Percentiles rank a stretch among this genome's conserved stretches.
Evolutionary conservation across 805 yeast genomes (phyloP).

Genomic region (Ogataea trehaloabstinens): DNA sequence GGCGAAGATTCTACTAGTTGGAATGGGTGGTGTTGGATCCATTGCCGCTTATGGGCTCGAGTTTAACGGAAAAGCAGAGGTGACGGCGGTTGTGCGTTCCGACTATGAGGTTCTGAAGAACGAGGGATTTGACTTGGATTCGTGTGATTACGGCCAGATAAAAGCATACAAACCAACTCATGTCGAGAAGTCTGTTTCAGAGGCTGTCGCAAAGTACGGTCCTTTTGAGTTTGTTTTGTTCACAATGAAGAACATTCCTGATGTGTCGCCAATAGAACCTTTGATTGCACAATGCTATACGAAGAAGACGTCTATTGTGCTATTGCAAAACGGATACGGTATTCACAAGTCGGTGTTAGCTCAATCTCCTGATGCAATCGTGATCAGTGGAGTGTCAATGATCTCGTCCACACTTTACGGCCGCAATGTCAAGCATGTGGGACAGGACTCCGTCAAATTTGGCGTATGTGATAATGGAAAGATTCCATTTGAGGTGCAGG

Average conservation of each 20-base stretch:
- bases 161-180: slow-evolving; percentile 52
- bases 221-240: slow-evolving; percentile 57
- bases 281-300: slow-evolving; percentile 25
- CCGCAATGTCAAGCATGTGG: slow-evolving; percentile 34
- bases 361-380: slow-evolving; percentile 33
- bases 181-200: slow-evolving; percentile 41
- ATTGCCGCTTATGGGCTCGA: slow-evolving; percentile 66
- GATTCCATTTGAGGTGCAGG: slow-evolving; percentile 25
- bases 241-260: slow-evolving; percentile 66
- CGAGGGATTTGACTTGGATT: slow-evolving; percentile 58
- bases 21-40: slow-evolving; percentile 87
- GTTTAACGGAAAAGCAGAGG: slow-evolving; percentile 44
- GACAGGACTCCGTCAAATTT: slow-evolving; percentile 31
- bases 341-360: slow-evolving; percentile 34
- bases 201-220: slow-evolving; percentile 39
- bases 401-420: slow-evolving; percentile 33
- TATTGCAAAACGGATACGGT: slow-evolving; percentile 41
- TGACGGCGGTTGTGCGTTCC: slow-evolving; percentile 64
- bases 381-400: slow-evolving; percentile 40
- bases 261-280: slow-evolving; percentile 47
- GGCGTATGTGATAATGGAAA: slow-evolving; percentile 37
- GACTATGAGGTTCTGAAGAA: slow-evolving; percentile 52
- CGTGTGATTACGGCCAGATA: slow-evolving; percentile 59
- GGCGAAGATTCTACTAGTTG: slow-evolving; percentile 56
- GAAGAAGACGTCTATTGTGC: slow-evolving; percentile 33